Conservation (phyloP, 192 early-diverging fungal genomes). For the Dissophora ornata region DNA sequence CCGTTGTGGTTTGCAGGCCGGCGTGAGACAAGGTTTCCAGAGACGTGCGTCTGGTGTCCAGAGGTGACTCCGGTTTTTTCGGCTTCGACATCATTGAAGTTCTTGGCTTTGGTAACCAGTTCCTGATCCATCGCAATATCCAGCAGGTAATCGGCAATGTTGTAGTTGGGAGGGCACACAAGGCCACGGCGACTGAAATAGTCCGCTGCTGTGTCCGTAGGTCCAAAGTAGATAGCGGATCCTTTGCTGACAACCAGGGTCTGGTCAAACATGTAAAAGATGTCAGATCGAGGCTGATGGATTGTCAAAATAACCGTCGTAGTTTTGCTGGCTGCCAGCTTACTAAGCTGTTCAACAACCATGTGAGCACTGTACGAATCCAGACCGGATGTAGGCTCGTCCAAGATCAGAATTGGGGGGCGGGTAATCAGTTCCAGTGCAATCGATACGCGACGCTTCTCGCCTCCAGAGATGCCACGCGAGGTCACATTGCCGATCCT, state of each 20-base stretch:
- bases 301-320: constrained; percentile 61
- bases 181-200: constrained; percentile 51
- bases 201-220: constrained; percentile 29
- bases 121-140: constrained; percentile 42
- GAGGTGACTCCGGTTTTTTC: constrained; percentile 12
- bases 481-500: constrained; percentile 68
- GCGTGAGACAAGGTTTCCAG: constrained; percentile 11
- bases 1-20: no score
- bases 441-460: constrained; percentile 73
- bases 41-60: constrained; percentile 1
- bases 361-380: constrained; percentile 78
- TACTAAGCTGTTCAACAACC: constrained; percentile 70
- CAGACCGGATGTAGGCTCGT: constrained; percentile 86
- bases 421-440: constrained; percentile 68
- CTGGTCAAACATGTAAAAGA: constrained; percentile 61
- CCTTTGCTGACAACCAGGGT: constrained; percentile 53
- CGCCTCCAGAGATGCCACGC: constrained; percentile 76
- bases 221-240: constrained; percentile 52
- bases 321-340: constrained; percentile 60
- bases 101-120: constrained; percentile 5
- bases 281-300: constrained; percentile 62
- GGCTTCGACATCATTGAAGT: not conserved
- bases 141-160: constrained; percentile 54
- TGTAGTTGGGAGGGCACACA: constrained; percentile 52
- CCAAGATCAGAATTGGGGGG: constrained; percentile 81